phyloP scores from a whole-genome alignment of 2,329 filamentous ascomycete genomes.

The Pseudocercospora eumusae region DNA sequence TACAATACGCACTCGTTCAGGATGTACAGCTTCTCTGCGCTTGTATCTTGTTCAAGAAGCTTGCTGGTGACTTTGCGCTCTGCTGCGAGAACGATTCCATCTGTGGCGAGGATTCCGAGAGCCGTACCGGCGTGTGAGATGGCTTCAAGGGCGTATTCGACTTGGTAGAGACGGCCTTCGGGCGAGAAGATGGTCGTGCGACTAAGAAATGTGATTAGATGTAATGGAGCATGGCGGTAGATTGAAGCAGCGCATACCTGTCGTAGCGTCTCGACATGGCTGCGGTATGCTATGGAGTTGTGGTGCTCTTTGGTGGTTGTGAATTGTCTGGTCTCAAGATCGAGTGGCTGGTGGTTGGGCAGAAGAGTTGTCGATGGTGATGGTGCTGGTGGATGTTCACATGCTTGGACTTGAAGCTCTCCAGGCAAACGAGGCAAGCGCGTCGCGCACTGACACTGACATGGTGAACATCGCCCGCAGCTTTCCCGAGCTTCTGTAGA shows the following conservation, averaged over 20 bases:
- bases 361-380: neutral
- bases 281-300: neutral
- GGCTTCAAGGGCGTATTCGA: slow-evolving; percentile 98
- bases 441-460: neutral
- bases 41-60: slow-evolving; percentile 97
- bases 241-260: slow-evolving; percentile 22
- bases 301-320: neutral
- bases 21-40: slow-evolving; percentile 99
- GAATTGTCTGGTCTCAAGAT: neutral
- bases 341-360: neutral
- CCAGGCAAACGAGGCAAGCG: slow-evolving; percentile 9
- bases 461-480: neutral
- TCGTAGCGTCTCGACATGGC: slow-evolving; percentile 42
- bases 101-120: slow-evolving; percentile 92
- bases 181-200: slow-evolving; percentile 97
- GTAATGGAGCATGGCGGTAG: slow-evolving; percentile 5
- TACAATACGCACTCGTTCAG: slow-evolving; percentile 78
- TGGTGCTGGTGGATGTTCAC: slow-evolving; percentile 2
- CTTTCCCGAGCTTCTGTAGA: neutral
- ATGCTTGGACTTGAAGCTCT: slow-evolving; percentile 5
- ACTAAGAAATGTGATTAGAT: slow-evolving; percentile 12
- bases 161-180: slow-evolving; percentile 96
- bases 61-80: slow-evolving; percentile 99
- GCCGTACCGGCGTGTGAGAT: slow-evolving; percentile 98
- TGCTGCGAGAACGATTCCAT: slow-evolving; percentile 96